These are phyloP conservation scores for Avena insularis DNA, from an alignment of 176 grass and related monocot species.

Conservation along the genomic window DNA sequence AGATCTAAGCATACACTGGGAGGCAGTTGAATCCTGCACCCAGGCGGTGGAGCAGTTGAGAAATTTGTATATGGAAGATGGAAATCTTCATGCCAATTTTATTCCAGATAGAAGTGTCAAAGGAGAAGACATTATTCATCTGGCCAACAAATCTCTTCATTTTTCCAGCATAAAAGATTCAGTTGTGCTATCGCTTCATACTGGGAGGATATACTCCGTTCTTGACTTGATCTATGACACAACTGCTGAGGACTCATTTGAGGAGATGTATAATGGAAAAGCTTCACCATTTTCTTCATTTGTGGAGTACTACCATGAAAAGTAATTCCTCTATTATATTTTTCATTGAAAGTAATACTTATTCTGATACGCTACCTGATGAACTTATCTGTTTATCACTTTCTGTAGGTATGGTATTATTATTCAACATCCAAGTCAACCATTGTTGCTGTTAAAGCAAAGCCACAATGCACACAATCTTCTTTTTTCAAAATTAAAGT, in stretches of 20 bases:
- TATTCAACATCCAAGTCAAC: constrained; percentile 80
- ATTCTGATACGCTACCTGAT: constrained; percentile 24
- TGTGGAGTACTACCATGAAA: constrained; percentile 62
- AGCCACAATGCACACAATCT: constrained; percentile 95
- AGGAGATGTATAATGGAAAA: constrained; percentile 63
- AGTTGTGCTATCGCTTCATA: constrained; percentile 88
- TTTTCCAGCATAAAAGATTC: constrained; percentile 61
- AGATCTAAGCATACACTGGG: constrained; percentile 73
- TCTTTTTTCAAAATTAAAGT: constrained; percentile 74
- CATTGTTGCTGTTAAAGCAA: constrained; percentile 88
- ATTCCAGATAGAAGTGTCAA: constrained; percentile 30
- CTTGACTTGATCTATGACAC: constrained; percentile 66
- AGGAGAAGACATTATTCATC: constrained; percentile 63
- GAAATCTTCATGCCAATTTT: constrained; percentile 33
- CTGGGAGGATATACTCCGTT: constrained; percentile 85
- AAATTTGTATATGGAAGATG: constrained; percentile 59
- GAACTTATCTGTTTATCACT: constrained; percentile 21
- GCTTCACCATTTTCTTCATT: constrained; percentile 67
- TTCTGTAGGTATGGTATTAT: constrained; percentile 79
- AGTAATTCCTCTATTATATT: constrained; percentile 45
- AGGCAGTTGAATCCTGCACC: constrained; percentile 65
- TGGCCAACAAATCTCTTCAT: constrained; percentile 74
- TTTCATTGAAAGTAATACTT: constrained; percentile 19
- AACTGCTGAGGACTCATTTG: constrained; percentile 75
- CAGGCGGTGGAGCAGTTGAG: constrained; percentile 68